A percentile compares a stretch with the other conserved stretches of the same genome.
These are phyloP conservation scores for Albophoma yamanashiensis DNA, from an alignment of 2,329 filamentous ascomycete genomes.

Conservation along the genomic window DNA sequence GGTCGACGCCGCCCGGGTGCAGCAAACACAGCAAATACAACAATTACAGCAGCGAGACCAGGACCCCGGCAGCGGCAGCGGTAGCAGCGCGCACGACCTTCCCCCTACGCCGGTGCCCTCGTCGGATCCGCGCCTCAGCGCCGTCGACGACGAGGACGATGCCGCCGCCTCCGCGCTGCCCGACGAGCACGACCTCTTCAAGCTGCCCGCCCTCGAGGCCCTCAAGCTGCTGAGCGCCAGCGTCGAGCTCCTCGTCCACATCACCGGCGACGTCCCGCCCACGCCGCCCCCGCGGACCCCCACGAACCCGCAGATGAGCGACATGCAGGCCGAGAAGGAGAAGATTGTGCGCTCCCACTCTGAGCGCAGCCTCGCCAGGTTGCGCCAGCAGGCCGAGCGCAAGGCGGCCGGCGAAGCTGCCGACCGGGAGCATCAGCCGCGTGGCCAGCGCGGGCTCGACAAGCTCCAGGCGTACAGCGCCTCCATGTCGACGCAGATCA, in stretches of 20 bases:
- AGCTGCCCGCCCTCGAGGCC: slow-evolving; percentile 60
- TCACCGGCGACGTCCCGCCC: slow-evolving; percentile 69
- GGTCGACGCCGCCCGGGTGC: not conserved
- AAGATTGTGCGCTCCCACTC: slow-evolving; percentile 48
- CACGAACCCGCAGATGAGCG: slow-evolving; percentile 54
- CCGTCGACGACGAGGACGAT: slow-evolving; percentile 10
- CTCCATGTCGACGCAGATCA: slow-evolving; percentile 15
- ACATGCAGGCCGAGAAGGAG: slow-evolving; percentile 51
- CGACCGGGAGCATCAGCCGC: not conserved
- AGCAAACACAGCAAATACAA: not conserved
- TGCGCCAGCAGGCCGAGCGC: slow-evolving; percentile 30
- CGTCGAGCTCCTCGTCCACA: slow-evolving; percentile 58
- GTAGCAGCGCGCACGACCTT: slow-evolving; percentile 5
- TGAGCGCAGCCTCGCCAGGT: slow-evolving; percentile 37
- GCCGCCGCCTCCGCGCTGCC: slow-evolving; percentile 12
- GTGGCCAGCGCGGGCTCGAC: slow-evolving; percentile 1
- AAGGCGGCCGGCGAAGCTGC: slow-evolving; percentile 7
- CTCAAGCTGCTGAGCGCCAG: slow-evolving; percentile 68
- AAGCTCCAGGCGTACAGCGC: slow-evolving; percentile 16
- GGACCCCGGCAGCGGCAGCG: not conserved
- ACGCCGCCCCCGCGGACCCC: slow-evolving; percentile 60
- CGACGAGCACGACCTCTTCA: slow-evolving; percentile 56
- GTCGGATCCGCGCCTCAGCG: slow-evolving; percentile 22
- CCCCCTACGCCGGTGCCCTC: slow-evolving; percentile 33
- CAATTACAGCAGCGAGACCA: not conserved